phyloP scores from a whole-genome alignment of 345 rosid genomes.

The Brassica juncea region DNA sequence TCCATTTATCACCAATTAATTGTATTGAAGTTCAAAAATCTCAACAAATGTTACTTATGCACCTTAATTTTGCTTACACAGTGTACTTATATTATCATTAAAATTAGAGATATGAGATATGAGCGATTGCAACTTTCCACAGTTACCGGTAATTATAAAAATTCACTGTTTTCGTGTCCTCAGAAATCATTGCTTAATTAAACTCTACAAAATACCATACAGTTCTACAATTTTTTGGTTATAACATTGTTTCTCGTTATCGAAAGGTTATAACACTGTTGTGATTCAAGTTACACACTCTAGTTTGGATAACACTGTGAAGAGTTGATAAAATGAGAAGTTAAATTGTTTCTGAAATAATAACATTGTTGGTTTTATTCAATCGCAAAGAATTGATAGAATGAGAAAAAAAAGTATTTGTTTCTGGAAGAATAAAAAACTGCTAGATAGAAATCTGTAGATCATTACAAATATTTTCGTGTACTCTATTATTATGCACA shows the following conservation, averaged over 20 bases:
- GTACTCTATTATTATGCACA: slow-evolving; percentile 30
- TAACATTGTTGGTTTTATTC: not conserved
- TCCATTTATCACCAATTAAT: too few relatives aligned
- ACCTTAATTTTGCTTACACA: too few relatives aligned
- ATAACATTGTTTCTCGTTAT: not conserved
- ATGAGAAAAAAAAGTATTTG: not conserved
- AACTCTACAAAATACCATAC: not conserved
- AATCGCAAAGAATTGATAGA: not conserved
- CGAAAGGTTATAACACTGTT: not conserved
- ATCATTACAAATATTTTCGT: not conserved
- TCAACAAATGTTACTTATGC: too few relatives aligned
- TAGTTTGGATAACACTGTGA: not conserved
- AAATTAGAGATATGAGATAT: not conserved
- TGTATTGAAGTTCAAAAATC: too few relatives aligned
- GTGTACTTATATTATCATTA: not conserved
- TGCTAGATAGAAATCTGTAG: slow-evolving; percentile 11
- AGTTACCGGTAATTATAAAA: too few relatives aligned
- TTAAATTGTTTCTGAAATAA: not conserved
- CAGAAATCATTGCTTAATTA: not conserved
- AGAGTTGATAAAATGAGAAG: not conserved
- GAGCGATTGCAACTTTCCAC: too few relatives aligned
- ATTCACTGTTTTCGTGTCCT: not conserved
- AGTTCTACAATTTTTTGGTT: not conserved
- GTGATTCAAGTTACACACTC: not conserved
- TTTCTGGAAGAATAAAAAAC: not conserved